These are phyloP conservation scores for Anethum foeniculum DNA, from an alignment of 140 eudicot species.

Conservation along the genomic window DNA sequence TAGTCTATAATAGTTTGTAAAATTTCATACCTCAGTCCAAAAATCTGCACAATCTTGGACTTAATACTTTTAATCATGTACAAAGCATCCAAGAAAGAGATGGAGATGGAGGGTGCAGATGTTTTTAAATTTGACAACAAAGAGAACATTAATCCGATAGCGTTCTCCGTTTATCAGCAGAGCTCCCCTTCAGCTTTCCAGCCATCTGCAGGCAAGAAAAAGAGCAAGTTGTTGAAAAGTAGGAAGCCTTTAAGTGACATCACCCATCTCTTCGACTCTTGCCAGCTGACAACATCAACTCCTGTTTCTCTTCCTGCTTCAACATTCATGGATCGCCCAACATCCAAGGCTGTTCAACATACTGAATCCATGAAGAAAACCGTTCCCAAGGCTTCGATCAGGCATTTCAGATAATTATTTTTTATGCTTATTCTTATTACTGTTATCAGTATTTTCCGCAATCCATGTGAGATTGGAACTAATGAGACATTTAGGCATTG, in stretches of 20 bases:
- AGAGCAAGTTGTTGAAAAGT: neutral
- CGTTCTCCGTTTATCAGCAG: neutral
- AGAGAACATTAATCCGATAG: constrained; percentile 27
- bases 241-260: constrained; percentile 24
- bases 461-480: neutral
- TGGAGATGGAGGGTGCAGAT: constrained; percentile 4
- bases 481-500: neutral
- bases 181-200: neutral
- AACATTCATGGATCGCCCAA: neutral
- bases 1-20: neutral
- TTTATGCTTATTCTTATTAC: neutral
- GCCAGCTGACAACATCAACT: too few relatives aligned
- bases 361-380: neutral
- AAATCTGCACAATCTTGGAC: neutral
- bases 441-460: neutral
- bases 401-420: neutral
- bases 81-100: neutral
- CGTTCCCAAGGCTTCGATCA: neutral
- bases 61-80: neutral
- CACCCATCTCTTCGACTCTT: constrained; percentile 8
- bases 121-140: constrained; percentile 13
- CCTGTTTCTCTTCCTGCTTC: constrained; percentile 1
- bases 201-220: neutral
- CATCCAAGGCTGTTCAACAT: neutral
- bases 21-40: neutral